Conservation (phyloP, 305 asterid species). For the Fraxinus greggii region DNA sequence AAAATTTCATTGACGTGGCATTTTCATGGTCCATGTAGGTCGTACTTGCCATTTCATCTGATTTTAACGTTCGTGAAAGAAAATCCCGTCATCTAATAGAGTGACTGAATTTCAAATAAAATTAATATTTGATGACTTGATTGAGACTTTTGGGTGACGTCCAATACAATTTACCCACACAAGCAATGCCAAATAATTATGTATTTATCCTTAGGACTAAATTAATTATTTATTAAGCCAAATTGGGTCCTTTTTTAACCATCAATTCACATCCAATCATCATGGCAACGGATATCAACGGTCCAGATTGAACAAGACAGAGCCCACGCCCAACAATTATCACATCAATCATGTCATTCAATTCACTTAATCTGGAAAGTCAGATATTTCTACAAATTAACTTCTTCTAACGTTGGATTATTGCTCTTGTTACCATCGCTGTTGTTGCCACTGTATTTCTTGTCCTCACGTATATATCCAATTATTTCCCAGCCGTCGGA, state of each 20-base stretch:
- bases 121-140: neutral
- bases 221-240: no score
- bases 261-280: slow-evolving; percentile 18
- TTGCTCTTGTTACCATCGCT: neutral
- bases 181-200: neutral
- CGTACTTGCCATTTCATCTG: neutral
- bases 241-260: slow-evolving; percentile 11
- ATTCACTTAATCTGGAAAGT: slow-evolving; percentile 17
- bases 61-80: neutral
- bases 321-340: neutral
- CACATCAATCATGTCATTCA: slow-evolving; percentile 4
- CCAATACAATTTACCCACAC: neutral
- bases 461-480: neutral
- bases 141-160: neutral
- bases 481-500: slow-evolving; percentile 15
- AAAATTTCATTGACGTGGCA: neutral
- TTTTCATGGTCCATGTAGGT: neutral
- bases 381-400: slow-evolving; percentile 16
- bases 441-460: neutral
- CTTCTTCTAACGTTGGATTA: slow-evolving; percentile 10
- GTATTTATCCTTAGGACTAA: neutral
- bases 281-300: slow-evolving; percentile 21
- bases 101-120: neutral
- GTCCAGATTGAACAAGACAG: slow-evolving; percentile 20
- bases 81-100: neutral